phyloP scores from a whole-genome alignment of 345 rosid species.

The Eucalyptus pumila region DNA sequence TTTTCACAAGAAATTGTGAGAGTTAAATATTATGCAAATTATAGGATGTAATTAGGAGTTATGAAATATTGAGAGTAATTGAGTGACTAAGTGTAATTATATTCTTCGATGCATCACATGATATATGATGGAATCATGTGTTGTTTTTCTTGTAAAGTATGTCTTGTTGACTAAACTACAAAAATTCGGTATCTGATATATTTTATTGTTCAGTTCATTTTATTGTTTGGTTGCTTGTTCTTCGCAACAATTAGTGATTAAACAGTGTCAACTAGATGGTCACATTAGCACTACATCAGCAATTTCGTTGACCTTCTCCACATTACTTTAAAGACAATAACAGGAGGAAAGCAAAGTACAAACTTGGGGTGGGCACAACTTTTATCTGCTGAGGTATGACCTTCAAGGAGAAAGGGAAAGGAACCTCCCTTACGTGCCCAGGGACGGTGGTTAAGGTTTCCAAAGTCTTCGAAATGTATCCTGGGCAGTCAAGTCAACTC shows the following conservation, averaged over 20 bases:
- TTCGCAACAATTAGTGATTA: background rate
- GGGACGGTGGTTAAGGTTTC: background rate
- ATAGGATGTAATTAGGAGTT: background rate
- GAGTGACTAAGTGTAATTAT: background rate
- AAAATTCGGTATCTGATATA: background rate
- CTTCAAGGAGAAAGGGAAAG: background rate
- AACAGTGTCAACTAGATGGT: background rate
- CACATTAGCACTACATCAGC: background rate
- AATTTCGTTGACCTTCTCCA: background rate
- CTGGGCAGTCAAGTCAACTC: background rate
- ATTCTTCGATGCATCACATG: background rate
- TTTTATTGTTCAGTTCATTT: background rate
- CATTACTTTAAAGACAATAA: background rate
- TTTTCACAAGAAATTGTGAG: background rate
- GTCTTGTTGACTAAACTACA: accelerated
- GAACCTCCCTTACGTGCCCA: background rate
- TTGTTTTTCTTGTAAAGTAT: background rate
- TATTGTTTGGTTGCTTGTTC: background rate
- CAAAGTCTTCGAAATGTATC: background rate
- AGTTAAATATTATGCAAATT: background rate
- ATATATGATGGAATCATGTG: background rate
- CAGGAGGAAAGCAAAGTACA: background rate
- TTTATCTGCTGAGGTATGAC: background rate
- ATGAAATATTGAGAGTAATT: background rate
- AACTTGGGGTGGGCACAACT: background rate